phyloP scores from a whole-genome alignment of 2,329 filamentous ascomycete species.

The Sclerotinia trifoliorum region DNA sequence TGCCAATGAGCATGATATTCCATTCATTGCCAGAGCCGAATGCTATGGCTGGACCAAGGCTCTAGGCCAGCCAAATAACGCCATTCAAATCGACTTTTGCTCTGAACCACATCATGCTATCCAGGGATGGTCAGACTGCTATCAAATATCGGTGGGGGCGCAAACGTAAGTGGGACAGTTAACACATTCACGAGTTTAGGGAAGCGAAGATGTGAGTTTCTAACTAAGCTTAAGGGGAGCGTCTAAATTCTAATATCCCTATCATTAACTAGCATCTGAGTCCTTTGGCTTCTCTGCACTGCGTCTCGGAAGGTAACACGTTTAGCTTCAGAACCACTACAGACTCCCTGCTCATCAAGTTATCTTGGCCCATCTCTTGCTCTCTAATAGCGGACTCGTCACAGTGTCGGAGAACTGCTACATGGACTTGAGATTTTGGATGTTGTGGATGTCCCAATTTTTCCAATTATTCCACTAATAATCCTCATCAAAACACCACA shows the following conservation, averaged over 20 bases:
- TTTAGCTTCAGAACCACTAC: constrained; percentile 42
- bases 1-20: no score
- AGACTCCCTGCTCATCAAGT: constrained; percentile 30
- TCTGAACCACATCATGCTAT: no score
- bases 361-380: no score
- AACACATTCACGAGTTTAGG: background rate
- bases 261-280: background rate
- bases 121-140: background rate
- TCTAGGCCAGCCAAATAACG: no score
- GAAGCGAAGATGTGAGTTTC: background rate
- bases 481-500: background rate
- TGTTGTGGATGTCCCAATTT: no score
- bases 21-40: no score
- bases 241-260: background rate
- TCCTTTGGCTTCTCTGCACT: background rate
- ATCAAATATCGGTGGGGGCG: constrained; percentile 7
- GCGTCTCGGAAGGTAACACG: constrained; percentile 44
- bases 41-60: no score
- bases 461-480: background rate
- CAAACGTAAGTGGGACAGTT: background rate
- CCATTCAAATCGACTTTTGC: no score
- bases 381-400: no score
- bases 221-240: background rate
- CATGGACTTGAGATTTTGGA: no score
- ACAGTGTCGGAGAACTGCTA: no score